Conservation (phyloP, 2,329 filamentous ascomycete species). For the Exophiala spinifera region DNA sequence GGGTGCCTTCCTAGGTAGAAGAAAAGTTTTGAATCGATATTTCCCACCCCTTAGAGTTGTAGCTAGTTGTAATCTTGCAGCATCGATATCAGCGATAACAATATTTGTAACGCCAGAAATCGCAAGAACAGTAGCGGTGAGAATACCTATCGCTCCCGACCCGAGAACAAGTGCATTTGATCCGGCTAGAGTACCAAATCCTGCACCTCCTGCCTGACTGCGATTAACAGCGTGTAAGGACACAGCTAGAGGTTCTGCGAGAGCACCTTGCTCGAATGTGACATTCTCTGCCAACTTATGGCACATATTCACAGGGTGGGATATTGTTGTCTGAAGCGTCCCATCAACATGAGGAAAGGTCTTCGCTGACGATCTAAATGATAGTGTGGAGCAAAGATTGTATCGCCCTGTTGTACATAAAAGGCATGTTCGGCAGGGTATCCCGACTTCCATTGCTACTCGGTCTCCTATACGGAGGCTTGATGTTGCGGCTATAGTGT, state of each 20-base stretch:
- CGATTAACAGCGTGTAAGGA: slow-evolving; percentile 58
- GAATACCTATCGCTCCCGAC: slow-evolving; percentile 59
- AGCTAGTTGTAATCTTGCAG: slow-evolving; percentile 56
- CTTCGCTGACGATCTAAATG: slow-evolving; percentile 59
- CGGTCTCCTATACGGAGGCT: slow-evolving; percentile 62
- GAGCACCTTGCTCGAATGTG: slow-evolving; percentile 55
- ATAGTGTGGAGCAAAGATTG: slow-evolving; percentile 60
- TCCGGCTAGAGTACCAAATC: slow-evolving; percentile 35
- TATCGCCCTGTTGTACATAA: slow-evolving; percentile 57
- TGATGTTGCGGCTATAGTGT: no score
- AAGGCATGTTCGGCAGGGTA: slow-evolving; percentile 68
- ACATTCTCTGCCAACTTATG: slow-evolving; percentile 55
- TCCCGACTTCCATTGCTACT: slow-evolving; percentile 88
- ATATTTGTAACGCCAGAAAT: slow-evolving; percentile 54
- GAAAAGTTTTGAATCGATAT: slow-evolving; percentile 35
- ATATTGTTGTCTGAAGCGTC: slow-evolving; percentile 61
- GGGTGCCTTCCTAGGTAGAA: slow-evolving; percentile 35
- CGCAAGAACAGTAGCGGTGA: slow-evolving; percentile 57
- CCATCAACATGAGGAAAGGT: slow-evolving; percentile 61
- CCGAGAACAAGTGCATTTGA: slow-evolving; percentile 58
- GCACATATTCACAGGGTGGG: slow-evolving; percentile 60
- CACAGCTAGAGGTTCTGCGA: slow-evolving; percentile 60
- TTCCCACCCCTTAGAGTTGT: slow-evolving; percentile 35
- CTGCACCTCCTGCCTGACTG: slow-evolving; percentile 44
- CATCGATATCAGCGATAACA: slow-evolving; percentile 61